These are phyloP conservation scores for Lactuca sativa DNA, from an alignment of 129 eudicot genomes.

Conservation along the genomic window DNA sequence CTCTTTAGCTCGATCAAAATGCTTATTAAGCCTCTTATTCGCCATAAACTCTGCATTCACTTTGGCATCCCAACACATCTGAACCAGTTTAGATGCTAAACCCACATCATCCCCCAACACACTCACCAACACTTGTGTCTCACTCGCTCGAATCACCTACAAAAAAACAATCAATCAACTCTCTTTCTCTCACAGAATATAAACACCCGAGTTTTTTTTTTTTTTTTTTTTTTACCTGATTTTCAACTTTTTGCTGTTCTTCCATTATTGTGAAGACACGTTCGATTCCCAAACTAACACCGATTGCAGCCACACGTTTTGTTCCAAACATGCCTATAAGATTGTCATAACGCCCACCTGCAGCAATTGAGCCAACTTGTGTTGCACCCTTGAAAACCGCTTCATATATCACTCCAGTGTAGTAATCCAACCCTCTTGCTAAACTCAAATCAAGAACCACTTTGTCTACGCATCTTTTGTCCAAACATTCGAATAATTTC, in stretches of 20 bases:
- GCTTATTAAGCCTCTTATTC: constrained; percentile 62
- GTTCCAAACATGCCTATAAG: constrained; percentile 83
- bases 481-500: constrained; percentile 70
- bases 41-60: constrained; percentile 63
- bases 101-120: constrained; percentile 58
- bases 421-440: constrained; percentile 97
- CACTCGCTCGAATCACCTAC: constrained; percentile 63
- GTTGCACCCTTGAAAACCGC: constrained; percentile 88
- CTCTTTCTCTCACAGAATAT: too few species aligned
- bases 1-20: constrained; percentile 66
- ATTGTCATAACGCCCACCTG: constrained; percentile 94
- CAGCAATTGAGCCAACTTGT: constrained; percentile 99
- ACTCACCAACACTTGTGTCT: constrained; percentile 76
- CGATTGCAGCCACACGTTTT: constrained; percentile 81
- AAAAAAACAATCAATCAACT: background rate
- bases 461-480: constrained; percentile 57
- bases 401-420: constrained; percentile 93
- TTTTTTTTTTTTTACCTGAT: constrained; percentile 49
- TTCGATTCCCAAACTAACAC: constrained; percentile 90
- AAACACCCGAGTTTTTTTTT: background rate
- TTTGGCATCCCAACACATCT: constrained; percentile 65
- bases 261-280: constrained; percentile 91
- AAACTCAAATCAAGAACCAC: constrained; percentile 85
- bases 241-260: constrained; percentile 65
- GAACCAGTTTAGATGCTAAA: constrained; percentile 61